A percentile compares a stretch with the other conserved stretches of the same genome.
Conservation (phyloP, 768 basidiomycete species). For the Kwoniella dendrophila region DNA sequence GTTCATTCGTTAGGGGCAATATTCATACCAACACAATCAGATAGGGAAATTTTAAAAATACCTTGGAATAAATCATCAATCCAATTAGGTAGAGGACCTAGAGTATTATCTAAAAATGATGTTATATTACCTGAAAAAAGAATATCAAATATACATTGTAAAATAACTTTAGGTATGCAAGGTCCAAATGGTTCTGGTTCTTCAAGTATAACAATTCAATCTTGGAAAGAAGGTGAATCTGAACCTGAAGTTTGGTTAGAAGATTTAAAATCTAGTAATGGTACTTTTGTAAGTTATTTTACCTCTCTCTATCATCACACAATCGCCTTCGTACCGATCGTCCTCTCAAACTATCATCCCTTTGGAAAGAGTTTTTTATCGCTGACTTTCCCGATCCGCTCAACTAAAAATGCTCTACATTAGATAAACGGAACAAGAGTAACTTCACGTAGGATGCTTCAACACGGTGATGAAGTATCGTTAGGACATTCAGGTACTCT, state of each 20-base stretch:
- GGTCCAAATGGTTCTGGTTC: slow-evolving; percentile 29
- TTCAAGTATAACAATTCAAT: slow-evolving; percentile 21
- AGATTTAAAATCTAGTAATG: slow-evolving; percentile 65
- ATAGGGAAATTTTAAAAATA: slow-evolving; percentile 47
- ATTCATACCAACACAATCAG: slow-evolving; percentile 49
- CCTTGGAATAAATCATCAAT: slow-evolving; percentile 42
- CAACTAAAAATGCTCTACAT: too few relatives aligned
- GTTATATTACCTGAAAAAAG: slow-evolving; percentile 47
- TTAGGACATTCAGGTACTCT: slow-evolving; percentile 67
- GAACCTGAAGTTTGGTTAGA: slow-evolving; percentile 54
- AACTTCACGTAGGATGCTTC: slow-evolving; percentile 64
- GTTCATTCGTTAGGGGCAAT: slow-evolving; percentile 47
- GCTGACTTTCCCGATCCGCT: too few relatives aligned
- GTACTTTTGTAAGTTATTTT: slow-evolving; percentile 62
- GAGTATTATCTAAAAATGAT: slow-evolving; percentile 41
- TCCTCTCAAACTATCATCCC: too few relatives aligned
- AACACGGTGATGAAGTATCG: slow-evolving; percentile 81
- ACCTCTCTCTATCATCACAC: slow-evolving; percentile 35
- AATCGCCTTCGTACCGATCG: neutral
- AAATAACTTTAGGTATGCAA: slow-evolving; percentile 46
- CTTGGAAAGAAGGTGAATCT: slow-evolving; percentile 44
- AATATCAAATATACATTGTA: slow-evolving; percentile 51
- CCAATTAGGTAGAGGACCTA: slow-evolving; percentile 51
- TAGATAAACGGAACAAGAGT: slow-evolving; percentile 73
- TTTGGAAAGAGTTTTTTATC: too few relatives aligned